phyloP scores from a whole-genome alignment of 140 eudicot genomes.

The Eryngium alpinum region DNA sequence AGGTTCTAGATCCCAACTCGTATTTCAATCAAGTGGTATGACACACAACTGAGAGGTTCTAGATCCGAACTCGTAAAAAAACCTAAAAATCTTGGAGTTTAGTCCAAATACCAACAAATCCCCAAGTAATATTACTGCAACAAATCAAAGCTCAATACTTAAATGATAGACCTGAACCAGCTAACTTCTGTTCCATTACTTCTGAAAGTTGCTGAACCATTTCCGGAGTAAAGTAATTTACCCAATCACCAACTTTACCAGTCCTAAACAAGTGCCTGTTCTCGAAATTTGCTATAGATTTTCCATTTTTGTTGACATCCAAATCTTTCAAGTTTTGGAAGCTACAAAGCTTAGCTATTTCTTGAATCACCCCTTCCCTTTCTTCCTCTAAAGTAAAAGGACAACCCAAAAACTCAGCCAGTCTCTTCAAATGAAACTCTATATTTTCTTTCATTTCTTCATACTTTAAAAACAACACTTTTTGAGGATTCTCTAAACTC shows the following conservation, averaged over 20 bases:
- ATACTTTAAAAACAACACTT: slow-evolving; percentile 21
- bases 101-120: no score
- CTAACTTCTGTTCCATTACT: slow-evolving; percentile 29
- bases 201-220: slow-evolving; percentile 24
- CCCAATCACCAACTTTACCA: slow-evolving; percentile 45
- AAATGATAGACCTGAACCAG: slow-evolving; percentile 27
- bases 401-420: slow-evolving; percentile 11
- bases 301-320: slow-evolving; percentile 42
- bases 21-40: no score
- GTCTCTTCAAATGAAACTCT: slow-evolving; percentile 5
- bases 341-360: slow-evolving; percentile 33
- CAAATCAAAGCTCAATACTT: not conserved
- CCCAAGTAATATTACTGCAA: no score
- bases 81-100: no score
- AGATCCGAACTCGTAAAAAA: no score
- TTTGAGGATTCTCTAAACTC: slow-evolving; percentile 16
- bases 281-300: slow-evolving; percentile 20
- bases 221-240: slow-evolving; percentile 17
- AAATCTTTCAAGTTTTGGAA: slow-evolving; percentile 31
- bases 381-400: slow-evolving; percentile 35
- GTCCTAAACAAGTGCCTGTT: slow-evolving; percentile 31
- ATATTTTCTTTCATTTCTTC: slow-evolving; percentile 27
- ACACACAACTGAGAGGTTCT: no score
- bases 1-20: no score
- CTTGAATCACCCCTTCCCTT: slow-evolving; percentile 23